These are phyloP conservation scores for Suhomyces emberorum DNA, from an alignment of 805 yeast species.

Conservation along the genomic window DNA sequence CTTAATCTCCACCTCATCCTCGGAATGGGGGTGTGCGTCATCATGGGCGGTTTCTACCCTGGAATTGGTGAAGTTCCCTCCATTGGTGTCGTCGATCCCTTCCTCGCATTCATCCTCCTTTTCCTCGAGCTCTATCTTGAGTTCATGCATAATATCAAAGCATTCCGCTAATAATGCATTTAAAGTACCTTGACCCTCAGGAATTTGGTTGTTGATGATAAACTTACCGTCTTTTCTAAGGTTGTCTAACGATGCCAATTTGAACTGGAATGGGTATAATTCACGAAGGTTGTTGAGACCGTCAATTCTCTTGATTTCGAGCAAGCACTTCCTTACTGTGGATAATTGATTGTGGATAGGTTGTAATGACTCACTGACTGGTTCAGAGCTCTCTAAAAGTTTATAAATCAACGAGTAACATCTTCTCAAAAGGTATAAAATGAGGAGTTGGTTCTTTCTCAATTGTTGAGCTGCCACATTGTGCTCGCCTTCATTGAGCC, in stretches of 20 bases:
- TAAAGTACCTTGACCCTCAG: slow-evolving; percentile 97
- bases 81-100: slow-evolving; percentile 9
- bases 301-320: slow-evolving; percentile 89
- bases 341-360: slow-evolving; percentile 91
- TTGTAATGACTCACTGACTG: slow-evolving; percentile 89
- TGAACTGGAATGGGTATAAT: slow-evolving; percentile 93
- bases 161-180: slow-evolving; percentile 90
- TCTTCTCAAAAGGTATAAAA: slow-evolving; percentile 78
- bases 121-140: slow-evolving; percentile 80
- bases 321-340: slow-evolving; percentile 84
- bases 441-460: slow-evolving; percentile 41
- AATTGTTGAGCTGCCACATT: slow-evolving; percentile 9
- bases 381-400: slow-evolving; percentile 87
- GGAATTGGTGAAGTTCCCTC: slow-evolving; percentile 14
- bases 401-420: slow-evolving; percentile 90
- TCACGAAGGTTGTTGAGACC: slow-evolving; percentile 87
- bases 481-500: slow-evolving; percentile 45
- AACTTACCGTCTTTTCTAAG: slow-evolving; percentile 89
- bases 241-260: slow-evolving; percentile 85
- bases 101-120: slow-evolving; percentile 35
- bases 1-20: slow-evolving; percentile 45
- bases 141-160: slow-evolving; percentile 88
- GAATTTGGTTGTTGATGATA: slow-evolving; percentile 80
- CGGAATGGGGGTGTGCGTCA: slow-evolving; percentile 27
- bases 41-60: slow-evolving; percentile 7